Conservation (phyloP, 768 basidiomycete genomes). For the Boletus coccyginus region DNA sequence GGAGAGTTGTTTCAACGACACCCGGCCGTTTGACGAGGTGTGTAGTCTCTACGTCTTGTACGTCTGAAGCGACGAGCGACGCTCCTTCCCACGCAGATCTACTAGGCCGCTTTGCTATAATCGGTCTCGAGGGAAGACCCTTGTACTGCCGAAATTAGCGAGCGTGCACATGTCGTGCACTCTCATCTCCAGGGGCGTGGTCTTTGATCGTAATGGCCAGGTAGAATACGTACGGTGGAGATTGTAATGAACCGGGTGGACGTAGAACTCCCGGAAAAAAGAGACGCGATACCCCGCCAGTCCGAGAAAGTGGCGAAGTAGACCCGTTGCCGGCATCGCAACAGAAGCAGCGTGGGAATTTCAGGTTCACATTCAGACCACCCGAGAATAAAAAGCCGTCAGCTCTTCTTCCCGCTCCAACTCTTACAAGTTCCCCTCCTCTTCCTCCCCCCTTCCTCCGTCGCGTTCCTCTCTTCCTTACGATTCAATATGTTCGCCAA, state of each 20-base stretch:
- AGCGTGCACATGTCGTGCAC: neutral
- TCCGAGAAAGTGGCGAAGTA: neutral
- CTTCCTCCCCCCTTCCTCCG: slow-evolving; percentile 5
- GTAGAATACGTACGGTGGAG: slow-evolving; percentile 11
- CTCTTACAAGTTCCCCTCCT: slow-evolving; percentile 14
- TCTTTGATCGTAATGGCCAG: neutral
- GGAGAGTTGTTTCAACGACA: slow-evolving; percentile 95
- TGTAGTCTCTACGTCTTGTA: neutral
- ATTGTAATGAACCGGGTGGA: slow-evolving; percentile 2
- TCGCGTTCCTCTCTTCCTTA: slow-evolving; percentile 4
- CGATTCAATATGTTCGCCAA: slow-evolving; percentile 49
- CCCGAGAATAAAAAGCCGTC: slow-evolving; percentile 22
- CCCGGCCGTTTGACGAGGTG: slow-evolving; percentile 96
- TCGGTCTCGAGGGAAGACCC: neutral
- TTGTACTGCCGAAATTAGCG: neutral
- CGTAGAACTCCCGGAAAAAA: slow-evolving; percentile 9
- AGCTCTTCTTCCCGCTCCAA: neutral
- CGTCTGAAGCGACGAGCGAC: neutral
- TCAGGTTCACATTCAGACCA: slow-evolving; percentile 4
- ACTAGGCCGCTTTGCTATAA: slow-evolving; percentile 19
- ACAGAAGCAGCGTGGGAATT: slow-evolving; percentile 22
- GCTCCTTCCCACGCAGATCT: slow-evolving; percentile 31
- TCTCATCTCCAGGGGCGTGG: slow-evolving; percentile 8
- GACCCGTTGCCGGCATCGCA: slow-evolving; percentile 21
- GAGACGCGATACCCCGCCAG: neutral